Evolutionary conservation across 106 monocot species (phyloP).

Genomic region (Agapanthus africanus): DNA sequence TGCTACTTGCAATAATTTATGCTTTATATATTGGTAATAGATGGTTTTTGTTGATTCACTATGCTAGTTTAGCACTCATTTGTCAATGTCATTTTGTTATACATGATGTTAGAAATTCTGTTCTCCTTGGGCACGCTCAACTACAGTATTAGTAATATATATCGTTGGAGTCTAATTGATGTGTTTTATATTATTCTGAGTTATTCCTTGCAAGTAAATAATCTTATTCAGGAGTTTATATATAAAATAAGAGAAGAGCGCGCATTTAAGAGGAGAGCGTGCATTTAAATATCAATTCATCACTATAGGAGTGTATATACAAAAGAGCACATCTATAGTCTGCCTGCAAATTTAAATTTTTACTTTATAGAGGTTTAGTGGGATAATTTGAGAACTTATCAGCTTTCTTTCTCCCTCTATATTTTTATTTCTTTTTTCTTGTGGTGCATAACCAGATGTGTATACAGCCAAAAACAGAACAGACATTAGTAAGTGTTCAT

Average conservation of each 20-base stretch:
- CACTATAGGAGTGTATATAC: neutral
- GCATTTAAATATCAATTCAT: too few relatives aligned
- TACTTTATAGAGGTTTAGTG: neutral
- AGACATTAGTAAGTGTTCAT: neutral
- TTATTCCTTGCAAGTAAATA: neutral
- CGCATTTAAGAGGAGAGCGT: too few relatives aligned
- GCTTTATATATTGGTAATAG: too few relatives aligned
- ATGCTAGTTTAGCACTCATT: neutral
- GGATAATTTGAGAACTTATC: too few relatives aligned
- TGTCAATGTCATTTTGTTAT: neutral
- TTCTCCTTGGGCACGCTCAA: too few relatives aligned
- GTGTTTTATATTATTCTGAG: neutral
- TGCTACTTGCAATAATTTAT: too few relatives aligned
- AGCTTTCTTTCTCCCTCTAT: too few relatives aligned
- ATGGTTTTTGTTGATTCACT: too few relatives aligned
- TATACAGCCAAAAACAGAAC: too few relatives aligned
- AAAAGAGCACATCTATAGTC: neutral
- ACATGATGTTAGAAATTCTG: neutral
- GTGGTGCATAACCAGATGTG: neutral
- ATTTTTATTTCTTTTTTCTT: neutral
- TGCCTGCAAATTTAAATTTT: neutral
- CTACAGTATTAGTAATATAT: neutral
- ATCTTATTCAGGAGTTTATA: too few relatives aligned
- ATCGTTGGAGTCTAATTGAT: neutral
- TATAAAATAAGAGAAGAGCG: too few relatives aligned